Evolutionary conservation across 2,329 filamentous ascomycete species (phyloP).

Genomic region (Diaporthe sp.): DNA sequence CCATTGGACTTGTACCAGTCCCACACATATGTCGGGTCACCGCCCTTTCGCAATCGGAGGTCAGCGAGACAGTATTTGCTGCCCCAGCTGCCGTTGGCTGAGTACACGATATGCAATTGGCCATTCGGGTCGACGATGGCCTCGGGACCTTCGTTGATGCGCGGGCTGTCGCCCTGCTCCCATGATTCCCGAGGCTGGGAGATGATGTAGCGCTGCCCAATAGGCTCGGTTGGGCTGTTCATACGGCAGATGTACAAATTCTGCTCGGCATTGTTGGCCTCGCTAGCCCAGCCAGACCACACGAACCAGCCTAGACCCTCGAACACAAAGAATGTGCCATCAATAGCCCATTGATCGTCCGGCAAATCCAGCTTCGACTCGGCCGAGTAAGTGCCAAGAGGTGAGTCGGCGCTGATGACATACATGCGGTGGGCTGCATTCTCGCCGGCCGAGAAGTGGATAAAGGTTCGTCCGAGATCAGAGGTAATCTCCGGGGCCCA

Average conservation of each 20-base stretch:
- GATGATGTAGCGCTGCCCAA: constrained; percentile 45
- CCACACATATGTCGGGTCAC: constrained; percentile 47
- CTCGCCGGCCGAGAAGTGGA: constrained; percentile 45
- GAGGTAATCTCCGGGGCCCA: constrained; percentile 46
- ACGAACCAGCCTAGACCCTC: constrained; percentile 45
- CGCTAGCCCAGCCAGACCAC: constrained; percentile 46
- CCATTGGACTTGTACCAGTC: constrained; percentile 49
- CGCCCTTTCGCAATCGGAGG: constrained; percentile 45
- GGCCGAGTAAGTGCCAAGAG: constrained; percentile 41
- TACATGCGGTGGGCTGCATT: constrained; percentile 46
- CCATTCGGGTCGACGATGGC: constrained; percentile 46
- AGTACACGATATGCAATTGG: constrained; percentile 48
- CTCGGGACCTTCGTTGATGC: constrained; percentile 47
- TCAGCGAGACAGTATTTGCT: constrained; percentile 47
- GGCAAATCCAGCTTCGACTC: constrained; percentile 44
- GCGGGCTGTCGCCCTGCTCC: constrained; percentile 44
- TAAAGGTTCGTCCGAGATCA: constrained; percentile 42
- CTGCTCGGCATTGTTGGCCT: constrained; percentile 42
- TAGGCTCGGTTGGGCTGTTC: constrained; percentile 43
- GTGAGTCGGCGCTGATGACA: constrained; percentile 44
- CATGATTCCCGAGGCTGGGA: constrained; percentile 47
- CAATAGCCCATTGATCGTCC: constrained; percentile 47
- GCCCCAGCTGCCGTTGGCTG: constrained; percentile 48
- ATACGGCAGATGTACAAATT: constrained; percentile 47
- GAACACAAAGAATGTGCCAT: constrained; percentile 45